Percentiles rank a stretch among this genome's conserved stretches.
Conservation (phyloP, 2,329 filamentous ascomycete genomes). For the Aphanocladium album region DNA sequence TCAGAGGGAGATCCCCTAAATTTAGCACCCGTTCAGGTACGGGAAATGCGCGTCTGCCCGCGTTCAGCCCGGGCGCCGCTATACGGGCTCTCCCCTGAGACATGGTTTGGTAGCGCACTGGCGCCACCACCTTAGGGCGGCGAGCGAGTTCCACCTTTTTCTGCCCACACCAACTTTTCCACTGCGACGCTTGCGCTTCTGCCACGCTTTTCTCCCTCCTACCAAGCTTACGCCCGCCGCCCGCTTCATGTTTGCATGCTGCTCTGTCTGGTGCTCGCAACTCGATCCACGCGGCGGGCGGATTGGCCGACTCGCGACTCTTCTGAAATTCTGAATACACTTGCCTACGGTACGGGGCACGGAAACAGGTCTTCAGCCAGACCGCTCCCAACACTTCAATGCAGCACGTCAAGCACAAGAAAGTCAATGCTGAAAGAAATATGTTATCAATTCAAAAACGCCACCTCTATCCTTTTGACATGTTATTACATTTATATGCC, state of each 20-base stretch:
- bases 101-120: too few relatives aligned
- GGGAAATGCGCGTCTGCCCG: not conserved
- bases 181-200: not conserved
- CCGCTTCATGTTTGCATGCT: not conserved
- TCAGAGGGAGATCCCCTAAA: slow-evolving; percentile 9
- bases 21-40: slow-evolving; percentile 4
- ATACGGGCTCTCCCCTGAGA: not conserved
- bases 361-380: slow-evolving; percentile 1
- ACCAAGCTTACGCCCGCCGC: not conserved
- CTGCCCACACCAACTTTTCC: slow-evolving; percentile 2
- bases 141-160: not conserved
- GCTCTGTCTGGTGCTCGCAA: not conserved
- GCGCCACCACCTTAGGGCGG: too few relatives aligned
- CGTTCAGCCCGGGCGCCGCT: not conserved
- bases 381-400: not conserved
- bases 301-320: not conserved
- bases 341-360: not conserved
- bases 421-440: not conserved
- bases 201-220: not conserved
- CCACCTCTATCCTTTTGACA: slow-evolving; percentile 9
- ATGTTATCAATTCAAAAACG: not conserved
- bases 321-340: too few relatives aligned
- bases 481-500: slow-evolving; percentile 33
- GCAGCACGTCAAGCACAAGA: not conserved
- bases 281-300: too few relatives aligned